phyloP scores from a whole-genome alignment of 495 filamentous ascomycete species.

The Aspergillus wentii region DNA sequence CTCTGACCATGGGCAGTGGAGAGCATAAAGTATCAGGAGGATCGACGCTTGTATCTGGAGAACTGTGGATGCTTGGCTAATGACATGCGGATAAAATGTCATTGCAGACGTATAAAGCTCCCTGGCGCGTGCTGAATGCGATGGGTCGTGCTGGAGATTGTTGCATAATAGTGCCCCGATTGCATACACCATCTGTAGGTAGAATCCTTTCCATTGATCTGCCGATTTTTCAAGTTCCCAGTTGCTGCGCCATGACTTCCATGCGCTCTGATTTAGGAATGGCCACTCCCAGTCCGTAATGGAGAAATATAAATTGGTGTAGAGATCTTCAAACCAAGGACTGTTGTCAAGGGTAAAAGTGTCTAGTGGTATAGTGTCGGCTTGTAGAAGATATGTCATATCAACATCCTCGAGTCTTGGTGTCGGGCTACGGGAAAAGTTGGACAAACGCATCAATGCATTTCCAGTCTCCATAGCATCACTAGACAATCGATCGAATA shows the following conservation, averaged over 20 bases:
- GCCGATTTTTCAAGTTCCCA: slow-evolving; percentile 6
- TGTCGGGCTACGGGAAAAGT: too few species aligned
- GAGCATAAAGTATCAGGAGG: slow-evolving; percentile 26
- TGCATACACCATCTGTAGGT: slow-evolving; percentile 27
- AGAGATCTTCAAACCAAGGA: slow-evolving; percentile 22
- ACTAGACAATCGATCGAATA: too few species aligned
- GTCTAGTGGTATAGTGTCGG: slow-evolving; percentile 9
- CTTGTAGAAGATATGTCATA: too few species aligned
- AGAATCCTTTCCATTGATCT: slow-evolving; percentile 25
- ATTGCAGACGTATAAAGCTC: slow-evolving; percentile 24
- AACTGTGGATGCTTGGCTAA: slow-evolving; percentile 22
- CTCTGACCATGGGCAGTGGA: slow-evolving; percentile 30
- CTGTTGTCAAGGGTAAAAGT: slow-evolving; percentile 10
- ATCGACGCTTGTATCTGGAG: slow-evolving; percentile 30
- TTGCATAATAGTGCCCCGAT: slow-evolving; percentile 26
- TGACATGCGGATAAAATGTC: slow-evolving; percentile 24
- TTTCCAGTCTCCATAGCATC: too few species aligned
- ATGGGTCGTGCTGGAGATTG: slow-evolving; percentile 17
- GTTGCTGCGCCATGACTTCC: slow-evolving; percentile 22
- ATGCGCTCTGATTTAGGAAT: slow-evolving; percentile 20
- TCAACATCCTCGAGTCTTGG: too few species aligned
- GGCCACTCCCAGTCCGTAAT: slow-evolving; percentile 31
- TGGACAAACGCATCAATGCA: too few species aligned
- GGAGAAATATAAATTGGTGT: slow-evolving; percentile 27
- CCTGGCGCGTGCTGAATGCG: slow-evolving; percentile 18